A percentile compares a stretch with the other conserved stretches of the same genome.
Evolutionary conservation across 345 rosid genomes (phyloP).

Genomic region (Citrus mangshanensis): DNA sequence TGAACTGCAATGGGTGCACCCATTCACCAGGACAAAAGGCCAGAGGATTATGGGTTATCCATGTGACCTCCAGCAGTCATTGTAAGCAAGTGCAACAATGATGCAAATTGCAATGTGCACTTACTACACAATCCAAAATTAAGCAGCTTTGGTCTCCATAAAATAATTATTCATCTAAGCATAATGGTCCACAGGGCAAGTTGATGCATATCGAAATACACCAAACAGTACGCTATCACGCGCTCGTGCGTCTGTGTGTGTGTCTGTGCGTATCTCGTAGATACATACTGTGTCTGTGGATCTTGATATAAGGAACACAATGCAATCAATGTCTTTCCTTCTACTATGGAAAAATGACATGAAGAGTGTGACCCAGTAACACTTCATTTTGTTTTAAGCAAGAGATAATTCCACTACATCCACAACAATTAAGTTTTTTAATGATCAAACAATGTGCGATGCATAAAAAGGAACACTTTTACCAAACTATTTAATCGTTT

Average conservation of each 20-base stretch:
- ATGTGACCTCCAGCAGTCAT: constrained; percentile 41
- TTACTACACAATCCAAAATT: constrained; percentile 11
- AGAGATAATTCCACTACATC: not conserved
- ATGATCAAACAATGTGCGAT: not conserved
- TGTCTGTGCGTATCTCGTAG: not conserved
- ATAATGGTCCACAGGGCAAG: constrained; percentile 18
- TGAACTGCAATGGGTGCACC: constrained; percentile 38
- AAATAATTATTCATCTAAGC: constrained; percentile 1
- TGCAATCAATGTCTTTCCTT: not conserved
- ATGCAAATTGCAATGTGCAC: constrained; percentile 24
- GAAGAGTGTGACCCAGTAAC: not conserved
- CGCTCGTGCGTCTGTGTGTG: not conserved
- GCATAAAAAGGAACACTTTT: not conserved
- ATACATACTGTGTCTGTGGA: not conserved
- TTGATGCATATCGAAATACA: constrained; percentile 8
- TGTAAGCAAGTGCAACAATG: constrained; percentile 20
- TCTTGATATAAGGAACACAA: not conserved
- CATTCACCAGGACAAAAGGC: constrained; percentile 42
- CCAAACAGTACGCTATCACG: not conserved
- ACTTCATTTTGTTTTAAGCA: not conserved
- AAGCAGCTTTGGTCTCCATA: constrained; percentile 26
- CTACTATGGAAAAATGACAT: not conserved
- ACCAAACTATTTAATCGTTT: not conserved
- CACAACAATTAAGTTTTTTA: not conserved
- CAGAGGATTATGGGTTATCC: constrained; percentile 38